A percentile compares a stretch with the other conserved stretches of the same genome.
These are phyloP conservation scores for Gillenia trifoliata DNA, from an alignment of 306 rosid species.

Conservation along the genomic window DNA sequence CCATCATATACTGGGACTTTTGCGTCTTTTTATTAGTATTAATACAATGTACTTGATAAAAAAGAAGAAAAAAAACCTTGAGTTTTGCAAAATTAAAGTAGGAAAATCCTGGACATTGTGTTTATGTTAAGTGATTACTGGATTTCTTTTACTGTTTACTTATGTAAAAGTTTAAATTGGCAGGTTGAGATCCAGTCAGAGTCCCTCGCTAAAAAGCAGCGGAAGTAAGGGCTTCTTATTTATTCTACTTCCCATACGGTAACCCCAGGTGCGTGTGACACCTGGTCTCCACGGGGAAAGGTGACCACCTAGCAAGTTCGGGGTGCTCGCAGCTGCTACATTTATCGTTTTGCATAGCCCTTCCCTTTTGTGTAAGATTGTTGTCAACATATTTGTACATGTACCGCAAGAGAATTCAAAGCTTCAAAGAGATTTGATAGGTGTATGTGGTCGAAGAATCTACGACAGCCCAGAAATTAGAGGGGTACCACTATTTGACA, in stretches of 20 bases:
- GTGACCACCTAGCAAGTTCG: conserved; percentile 11
- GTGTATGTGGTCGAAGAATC: background rate
- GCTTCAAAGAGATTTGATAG: conserved; percentile 15
- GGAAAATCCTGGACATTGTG: background rate
- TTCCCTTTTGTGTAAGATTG: conserved; percentile 25
- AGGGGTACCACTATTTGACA: background rate
- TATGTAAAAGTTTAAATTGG: conserved; percentile 14
- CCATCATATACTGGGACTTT: background rate
- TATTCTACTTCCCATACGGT: conserved; percentile 2
- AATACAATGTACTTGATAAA: background rate
- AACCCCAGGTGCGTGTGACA: conserved; percentile 19
- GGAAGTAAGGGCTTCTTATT: conserved; percentile 43
- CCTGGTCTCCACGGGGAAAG: conserved; percentile 10
- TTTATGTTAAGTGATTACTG: background rate
- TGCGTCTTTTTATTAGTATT: background rate
- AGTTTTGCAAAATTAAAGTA: background rate
- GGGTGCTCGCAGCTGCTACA: background rate
- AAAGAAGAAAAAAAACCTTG: background rate
- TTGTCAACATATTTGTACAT: conserved; percentile 38
- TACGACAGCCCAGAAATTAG: no score
- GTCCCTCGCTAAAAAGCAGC: conserved; percentile 44
- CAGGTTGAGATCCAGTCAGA: conserved; percentile 66
- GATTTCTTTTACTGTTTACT: background rate
- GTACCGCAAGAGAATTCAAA: conserved; percentile 32
- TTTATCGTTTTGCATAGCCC: conserved; percentile 21